Evolutionary conservation across 2,329 filamentous ascomycete genomes (phyloP).

Genomic region (Neobulgaria alba): DNA sequence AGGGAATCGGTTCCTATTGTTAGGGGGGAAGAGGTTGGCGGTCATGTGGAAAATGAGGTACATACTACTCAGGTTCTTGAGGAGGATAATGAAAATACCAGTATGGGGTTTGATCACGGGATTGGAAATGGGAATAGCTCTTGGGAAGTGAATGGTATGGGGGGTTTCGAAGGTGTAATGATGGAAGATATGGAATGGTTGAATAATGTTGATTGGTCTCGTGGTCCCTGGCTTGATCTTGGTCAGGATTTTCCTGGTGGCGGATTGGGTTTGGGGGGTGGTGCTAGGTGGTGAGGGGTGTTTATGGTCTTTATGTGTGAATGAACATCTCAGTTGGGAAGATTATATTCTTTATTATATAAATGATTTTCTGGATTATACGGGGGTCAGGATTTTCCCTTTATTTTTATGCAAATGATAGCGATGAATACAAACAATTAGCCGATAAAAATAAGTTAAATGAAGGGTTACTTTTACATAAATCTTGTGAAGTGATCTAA

Average conservation of each 20-base stretch:
- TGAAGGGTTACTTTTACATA: too few relatives aligned
- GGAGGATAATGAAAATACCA: not conserved
- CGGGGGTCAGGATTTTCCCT: too few relatives aligned
- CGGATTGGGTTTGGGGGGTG: constrained; percentile 7
- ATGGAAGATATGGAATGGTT: constrained; percentile 21
- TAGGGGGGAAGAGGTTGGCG: not conserved
- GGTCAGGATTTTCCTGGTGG: constrained; percentile 13
- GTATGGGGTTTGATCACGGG: too few relatives aligned
- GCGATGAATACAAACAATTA: too few relatives aligned
- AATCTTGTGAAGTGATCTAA: too few relatives aligned
- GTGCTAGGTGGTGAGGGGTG: not conserved
- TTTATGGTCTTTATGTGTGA: not conserved
- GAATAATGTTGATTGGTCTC: constrained; percentile 25
- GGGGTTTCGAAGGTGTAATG: not conserved
- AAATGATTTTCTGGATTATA: too few relatives aligned
- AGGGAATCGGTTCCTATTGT: too few relatives aligned
- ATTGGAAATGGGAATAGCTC: not conserved
- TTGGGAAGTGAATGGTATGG: not conserved
- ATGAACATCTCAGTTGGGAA: too few relatives aligned
- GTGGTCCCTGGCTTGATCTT: constrained; percentile 25
- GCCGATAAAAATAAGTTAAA: too few relatives aligned
- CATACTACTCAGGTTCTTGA: constrained; percentile 3
- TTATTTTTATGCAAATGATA: too few relatives aligned
- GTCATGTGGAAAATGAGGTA: not conserved
- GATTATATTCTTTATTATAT: too few relatives aligned